Evolutionary conservation across 768 basidiomycete species (phyloP).

Genomic region (Coprinopsis marcescibilis): DNA sequence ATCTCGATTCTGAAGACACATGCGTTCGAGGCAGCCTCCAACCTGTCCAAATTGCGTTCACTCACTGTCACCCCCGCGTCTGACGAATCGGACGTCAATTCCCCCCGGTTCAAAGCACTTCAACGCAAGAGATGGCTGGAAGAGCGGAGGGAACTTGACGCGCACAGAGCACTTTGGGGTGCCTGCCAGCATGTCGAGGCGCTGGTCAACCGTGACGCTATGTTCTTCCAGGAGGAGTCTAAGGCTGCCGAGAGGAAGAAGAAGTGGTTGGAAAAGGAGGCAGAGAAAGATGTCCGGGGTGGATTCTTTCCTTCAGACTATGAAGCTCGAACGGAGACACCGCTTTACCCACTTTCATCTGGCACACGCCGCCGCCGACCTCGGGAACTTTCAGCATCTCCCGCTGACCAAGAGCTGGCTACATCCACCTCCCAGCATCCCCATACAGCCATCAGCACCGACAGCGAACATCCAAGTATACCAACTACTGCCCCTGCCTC

Average conservation of each 20-base stretch:
- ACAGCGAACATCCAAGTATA: not conserved
- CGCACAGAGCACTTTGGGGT: constrained; percentile 11
- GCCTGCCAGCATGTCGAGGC: constrained; percentile 7
- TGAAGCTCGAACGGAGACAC: not conserved
- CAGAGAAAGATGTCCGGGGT: not conserved
- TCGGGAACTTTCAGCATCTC: not conserved
- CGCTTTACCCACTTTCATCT: not conserved
- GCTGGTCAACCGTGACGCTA: not conserved
- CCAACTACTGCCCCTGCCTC: not conserved
- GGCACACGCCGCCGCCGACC: not conserved
- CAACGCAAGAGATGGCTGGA: constrained; percentile 47
- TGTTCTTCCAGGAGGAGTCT: not conserved
- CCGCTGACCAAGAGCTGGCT: not conserved
- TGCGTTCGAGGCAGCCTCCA: constrained; percentile 39
- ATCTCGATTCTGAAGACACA: constrained; percentile 36
- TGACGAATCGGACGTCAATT: constrained; percentile 31
- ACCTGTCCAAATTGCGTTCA: constrained; percentile 32
- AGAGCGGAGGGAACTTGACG: constrained; percentile 35
- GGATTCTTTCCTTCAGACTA: not conserved
- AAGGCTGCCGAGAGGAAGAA: not conserved
- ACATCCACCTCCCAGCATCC: not conserved
- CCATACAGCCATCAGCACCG: no score
- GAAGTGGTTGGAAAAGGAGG: not conserved
- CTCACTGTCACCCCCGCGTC: no score
- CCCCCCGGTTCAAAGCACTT: constrained; percentile 28